These are phyloP conservation scores for Melastoma candidum DNA, from an alignment of 441 rosid species.

Conservation along the genomic window DNA sequence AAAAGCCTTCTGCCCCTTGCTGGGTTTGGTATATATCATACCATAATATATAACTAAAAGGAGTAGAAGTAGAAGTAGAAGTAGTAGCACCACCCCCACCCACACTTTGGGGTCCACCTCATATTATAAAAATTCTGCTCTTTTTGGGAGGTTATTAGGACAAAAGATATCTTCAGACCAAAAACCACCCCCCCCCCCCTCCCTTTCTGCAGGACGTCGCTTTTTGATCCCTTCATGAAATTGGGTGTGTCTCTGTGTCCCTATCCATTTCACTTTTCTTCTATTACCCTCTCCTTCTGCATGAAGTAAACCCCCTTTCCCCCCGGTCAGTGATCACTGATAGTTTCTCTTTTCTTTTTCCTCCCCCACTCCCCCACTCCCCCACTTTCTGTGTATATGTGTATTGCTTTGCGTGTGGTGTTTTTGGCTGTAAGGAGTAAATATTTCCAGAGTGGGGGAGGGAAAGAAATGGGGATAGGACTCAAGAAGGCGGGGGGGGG, in stretches of 20 bases:
- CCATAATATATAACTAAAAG: too few relatives aligned
- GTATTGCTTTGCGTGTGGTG: too few relatives aligned
- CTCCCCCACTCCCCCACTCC: slow-evolving; percentile 15
- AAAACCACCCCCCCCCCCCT: slow-evolving; percentile 6
- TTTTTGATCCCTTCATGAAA: slow-evolving; percentile 11
- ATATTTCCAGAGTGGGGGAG: slow-evolving; percentile 15
- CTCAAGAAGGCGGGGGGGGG: too few relatives aligned
- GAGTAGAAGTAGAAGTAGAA: too few relatives aligned
- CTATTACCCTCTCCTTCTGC: slow-evolving; percentile 33
- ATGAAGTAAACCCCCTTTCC: slow-evolving; percentile 37
- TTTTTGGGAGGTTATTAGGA: too few relatives aligned
- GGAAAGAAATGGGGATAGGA: slow-evolving; percentile 8
- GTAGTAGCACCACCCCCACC: too few relatives aligned
- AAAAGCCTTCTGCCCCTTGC: too few relatives aligned
- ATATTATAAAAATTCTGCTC: too few relatives aligned
- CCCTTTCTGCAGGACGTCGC: slow-evolving; percentile 17
- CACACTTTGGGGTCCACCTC: too few relatives aligned
- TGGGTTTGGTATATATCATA: too few relatives aligned
- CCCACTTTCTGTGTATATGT: slow-evolving; percentile 1
- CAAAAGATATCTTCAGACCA: too few relatives aligned
- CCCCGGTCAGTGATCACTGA: slow-evolving; percentile 30
- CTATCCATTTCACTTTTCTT: slow-evolving; percentile 10
- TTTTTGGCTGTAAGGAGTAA: slow-evolving; percentile 9
- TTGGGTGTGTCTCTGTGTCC: slow-evolving; percentile 48
- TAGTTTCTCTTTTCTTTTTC: slow-evolving; percentile 7